Percentiles rank a stretch among this genome's conserved stretches.
Evolutionary conservation across 2,329 filamentous ascomycete genomes (phyloP).

Genomic region (Aureobasidium uvarum): DNA sequence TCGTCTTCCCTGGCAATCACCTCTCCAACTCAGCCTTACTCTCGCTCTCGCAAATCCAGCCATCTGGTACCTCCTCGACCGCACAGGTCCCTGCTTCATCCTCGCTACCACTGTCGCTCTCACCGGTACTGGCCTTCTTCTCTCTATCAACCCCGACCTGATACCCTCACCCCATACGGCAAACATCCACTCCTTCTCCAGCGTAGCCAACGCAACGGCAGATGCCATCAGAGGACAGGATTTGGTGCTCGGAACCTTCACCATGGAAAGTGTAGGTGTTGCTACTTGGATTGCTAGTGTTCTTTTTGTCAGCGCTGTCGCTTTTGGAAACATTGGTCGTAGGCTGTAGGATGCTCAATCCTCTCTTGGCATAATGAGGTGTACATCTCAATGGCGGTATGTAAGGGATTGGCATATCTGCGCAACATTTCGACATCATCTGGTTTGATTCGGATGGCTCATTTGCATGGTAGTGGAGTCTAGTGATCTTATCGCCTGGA

Average conservation of each 20-base stretch:
- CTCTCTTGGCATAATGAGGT: background rate
- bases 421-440: no score
- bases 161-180: slow-evolving; percentile 64
- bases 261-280: slow-evolving; percentile 64
- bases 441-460: no score
- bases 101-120: slow-evolving; percentile 73
- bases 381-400: background rate
- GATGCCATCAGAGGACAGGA: slow-evolving; percentile 29
- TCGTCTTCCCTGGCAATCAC: slow-evolving; percentile 88
- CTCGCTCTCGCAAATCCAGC: slow-evolving; percentile 89
- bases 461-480: no score
- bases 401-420: no score
- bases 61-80: slow-evolving; percentile 94
- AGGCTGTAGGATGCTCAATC: slow-evolving; percentile 50
- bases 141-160: slow-evolving; percentile 73
- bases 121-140: slow-evolving; percentile 68
- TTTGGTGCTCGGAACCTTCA: slow-evolving; percentile 51
- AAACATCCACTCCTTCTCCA: slow-evolving; percentile 31
- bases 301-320: slow-evolving; percentile 89
- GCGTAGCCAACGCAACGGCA: slow-evolving; percentile 29
- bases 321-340: slow-evolving; percentile 93
- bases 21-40: slow-evolving; percentile 86
- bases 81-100: slow-evolving; percentile 78
- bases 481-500: no score
- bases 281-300: slow-evolving; percentile 91